Base-by-base conservation (phyloP, 768 basidiomycete genomes). In the Agaricus subrufescens region DNA sequence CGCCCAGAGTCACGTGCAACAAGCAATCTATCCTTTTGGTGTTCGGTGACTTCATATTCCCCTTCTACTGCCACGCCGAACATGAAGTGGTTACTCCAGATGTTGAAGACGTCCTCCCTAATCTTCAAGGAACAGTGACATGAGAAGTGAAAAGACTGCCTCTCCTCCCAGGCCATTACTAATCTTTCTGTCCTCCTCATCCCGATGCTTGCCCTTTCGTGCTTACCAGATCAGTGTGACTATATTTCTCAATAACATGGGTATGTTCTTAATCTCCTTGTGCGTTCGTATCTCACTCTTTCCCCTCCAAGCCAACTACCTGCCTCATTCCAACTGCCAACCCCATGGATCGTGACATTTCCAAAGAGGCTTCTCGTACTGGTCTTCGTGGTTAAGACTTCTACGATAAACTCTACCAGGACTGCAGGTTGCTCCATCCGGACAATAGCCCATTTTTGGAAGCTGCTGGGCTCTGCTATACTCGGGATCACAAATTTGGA, bases 221-320 rank as follows among this genome's bases (percentile, higher is more conserved):
- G 50, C 83, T 85, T 95, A 91, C 66, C 94, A 95, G 3, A 81
- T 96, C 31, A 80, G 82, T 51, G 80, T 85, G 9, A 90, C 87
- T 61, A 78, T 83, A 4, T n/a, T n/a, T n/a, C 71, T 88, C 61
- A 93, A 92, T 68, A 72, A 69, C 2, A 87, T 72, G 1, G 73
- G 73, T 66, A 15, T 26, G 60, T 61, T 27, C 10, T 58, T 56
- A 43, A n/a, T n/a, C n/a, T n/a, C 37, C n/a, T 51, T 52, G 47
- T 50, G 54, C 52, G 30, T n/a, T 14, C 25, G 6, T 39, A 52
- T 19, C n/a, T 8, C 25, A 44, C 51, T 9, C 34, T n/a, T n/a
- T 43, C 0, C 31, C 54, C 44, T 27, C n/a, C 80, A 26, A 86
- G 87, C 5, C 88, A 91, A 67, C 79, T 83, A 1, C 80, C 88